Percentiles rank a stretch among this genome's conserved stretches.
phyloP scores from a whole-genome alignment of 1,284 basidiomycete genomes.

The Farysia itapuensis region DNA sequence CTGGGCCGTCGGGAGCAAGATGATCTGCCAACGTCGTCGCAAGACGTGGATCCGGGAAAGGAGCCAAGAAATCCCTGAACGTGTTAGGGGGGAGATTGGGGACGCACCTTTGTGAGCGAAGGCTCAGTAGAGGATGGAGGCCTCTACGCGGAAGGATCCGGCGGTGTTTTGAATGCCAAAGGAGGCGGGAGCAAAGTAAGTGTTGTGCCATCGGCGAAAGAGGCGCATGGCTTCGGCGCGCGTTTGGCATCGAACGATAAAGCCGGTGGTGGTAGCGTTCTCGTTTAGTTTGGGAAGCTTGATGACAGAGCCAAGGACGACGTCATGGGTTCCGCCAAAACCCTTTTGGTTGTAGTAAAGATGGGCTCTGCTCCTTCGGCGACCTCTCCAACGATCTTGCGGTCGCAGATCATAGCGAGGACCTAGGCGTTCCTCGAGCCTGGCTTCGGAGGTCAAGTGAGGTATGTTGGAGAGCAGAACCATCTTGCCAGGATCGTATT shows the following conservation, averaged over 20 bases:
- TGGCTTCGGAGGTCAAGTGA: conserved; percentile 29
- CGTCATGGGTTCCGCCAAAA: conserved; percentile 16
- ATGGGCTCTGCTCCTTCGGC: conserved; percentile 6
- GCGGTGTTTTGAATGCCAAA: conserved; percentile 43
- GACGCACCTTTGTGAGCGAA: conserved; percentile 25
- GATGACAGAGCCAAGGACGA: conserved; percentile 20
- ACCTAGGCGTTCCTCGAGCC: conserved; percentile 36
- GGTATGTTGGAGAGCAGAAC: conserved; percentile 41
- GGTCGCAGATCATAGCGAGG: conserved; percentile 24
- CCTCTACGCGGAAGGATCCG: conserved; percentile 39
- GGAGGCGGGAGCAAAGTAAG: conserved; percentile 35
- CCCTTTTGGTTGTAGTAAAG: conserved; percentile 5
- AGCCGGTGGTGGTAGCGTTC: conserved; percentile 25
- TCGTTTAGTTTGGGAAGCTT: conserved; percentile 14
- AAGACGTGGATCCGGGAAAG: not conserved
- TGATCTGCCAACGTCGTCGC: conserved; percentile 16
- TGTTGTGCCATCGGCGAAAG: conserved; percentile 46
- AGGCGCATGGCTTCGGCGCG: conserved; percentile 37
- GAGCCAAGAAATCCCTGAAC: not conserved
- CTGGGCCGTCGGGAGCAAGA: not conserved
- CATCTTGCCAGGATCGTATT: conserved; percentile 28
- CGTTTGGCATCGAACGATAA: conserved; percentile 26
- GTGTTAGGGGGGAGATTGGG: not conserved
- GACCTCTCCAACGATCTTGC: conserved; percentile 25
- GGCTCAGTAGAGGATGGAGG: conserved; percentile 34